Conservation (phyloP, 768 basidiomycete species). For the Tulasnella sp. region DNA sequence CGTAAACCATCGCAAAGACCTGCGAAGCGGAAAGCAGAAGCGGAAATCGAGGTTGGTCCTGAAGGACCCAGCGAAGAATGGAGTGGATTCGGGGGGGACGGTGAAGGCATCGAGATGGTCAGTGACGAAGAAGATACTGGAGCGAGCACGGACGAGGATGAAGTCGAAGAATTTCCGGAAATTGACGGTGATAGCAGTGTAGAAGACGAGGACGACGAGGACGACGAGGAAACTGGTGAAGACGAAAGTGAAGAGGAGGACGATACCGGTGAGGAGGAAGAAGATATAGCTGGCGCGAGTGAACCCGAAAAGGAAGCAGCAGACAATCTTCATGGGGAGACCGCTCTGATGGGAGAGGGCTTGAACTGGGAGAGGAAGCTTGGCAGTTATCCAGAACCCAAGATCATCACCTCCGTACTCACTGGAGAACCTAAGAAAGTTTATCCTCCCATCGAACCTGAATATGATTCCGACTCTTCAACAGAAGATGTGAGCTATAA, state of each 20-base stretch:
- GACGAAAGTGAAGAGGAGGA: conserved; percentile 38
- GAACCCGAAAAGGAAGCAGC: conserved; percentile 45
- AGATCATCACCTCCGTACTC: conserved; percentile 68
- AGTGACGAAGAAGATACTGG: conserved; percentile 48
- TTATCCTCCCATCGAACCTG: conserved; percentile 84
- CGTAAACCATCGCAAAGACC: not conserved
- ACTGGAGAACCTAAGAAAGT: conserved; percentile 81
- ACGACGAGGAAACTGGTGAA: conserved; percentile 40
- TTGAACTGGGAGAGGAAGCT: conserved; percentile 14
- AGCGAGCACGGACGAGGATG: conserved; percentile 51
- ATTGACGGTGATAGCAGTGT: conserved; percentile 44
- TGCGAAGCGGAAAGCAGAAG: not conserved
- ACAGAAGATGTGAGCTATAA: conserved; percentile 73
- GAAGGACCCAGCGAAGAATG: not conserved
- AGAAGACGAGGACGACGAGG: conserved; percentile 36
- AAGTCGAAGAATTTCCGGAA: conserved; percentile 67
- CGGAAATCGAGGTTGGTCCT: not conserved
- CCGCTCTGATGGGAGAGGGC: not conserved
- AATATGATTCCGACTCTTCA: conserved; percentile 87
- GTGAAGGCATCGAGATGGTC: conserved; percentile 60
- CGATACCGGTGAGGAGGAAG: conserved; percentile 38
- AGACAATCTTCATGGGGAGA: not conserved
- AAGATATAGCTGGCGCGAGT: conserved; percentile 40
- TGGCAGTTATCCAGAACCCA: conserved; percentile 54
- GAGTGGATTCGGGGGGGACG: conserved; percentile 33